Evolutionary conservation across 805 yeast species (phyloP).

Genomic region (Ogataea wickerhamii): DNA sequence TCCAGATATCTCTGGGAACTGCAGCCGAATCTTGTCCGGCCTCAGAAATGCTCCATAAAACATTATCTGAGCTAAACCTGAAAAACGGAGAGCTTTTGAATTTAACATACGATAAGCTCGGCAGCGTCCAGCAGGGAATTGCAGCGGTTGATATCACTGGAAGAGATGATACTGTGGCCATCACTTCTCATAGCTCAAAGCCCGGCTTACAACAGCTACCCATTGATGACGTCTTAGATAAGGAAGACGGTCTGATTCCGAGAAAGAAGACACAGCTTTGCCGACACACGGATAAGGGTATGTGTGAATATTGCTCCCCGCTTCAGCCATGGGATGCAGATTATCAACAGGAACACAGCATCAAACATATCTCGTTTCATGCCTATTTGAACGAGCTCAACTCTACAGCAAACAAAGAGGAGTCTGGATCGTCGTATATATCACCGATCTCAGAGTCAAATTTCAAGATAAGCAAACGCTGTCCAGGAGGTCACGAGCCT

Average conservation of each 20-base stretch:
- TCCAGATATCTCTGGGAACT: slow-evolving; percentile 27
- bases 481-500: slow-evolving; percentile 81
- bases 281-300: slow-evolving; percentile 86
- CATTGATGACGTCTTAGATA: slow-evolving; percentile 65
- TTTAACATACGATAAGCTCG: slow-evolving; percentile 33
- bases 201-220: slow-evolving; percentile 42
- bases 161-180: slow-evolving; percentile 5
- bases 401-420: slow-evolving; percentile 59
- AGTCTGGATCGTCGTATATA: slow-evolving; percentile 62
- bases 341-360: slow-evolving; percentile 68
- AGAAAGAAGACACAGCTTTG: slow-evolving; percentile 65
- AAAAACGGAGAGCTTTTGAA: slow-evolving; percentile 60
- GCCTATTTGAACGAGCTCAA: slow-evolving; percentile 73
- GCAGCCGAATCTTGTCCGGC: slow-evolving; percentile 45
- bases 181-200: background rate
- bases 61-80: slow-evolving; percentile 43
- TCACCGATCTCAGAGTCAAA: slow-evolving; percentile 74
- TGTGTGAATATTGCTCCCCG: slow-evolving; percentile 97
- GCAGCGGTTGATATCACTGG: background rate
- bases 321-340: slow-evolving; percentile 90
- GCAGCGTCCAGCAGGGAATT: background rate
- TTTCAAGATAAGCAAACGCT: slow-evolving; percentile 58
- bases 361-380: slow-evolving; percentile 87
- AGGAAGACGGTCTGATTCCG: slow-evolving; percentile 66
- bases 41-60: slow-evolving; percentile 23